A percentile compares a stretch with the other conserved stretches of the same genome.
Conservation (phyloP, 2,329 filamentous ascomycete species). For the Ambrosiella cleistominuta region DNA sequence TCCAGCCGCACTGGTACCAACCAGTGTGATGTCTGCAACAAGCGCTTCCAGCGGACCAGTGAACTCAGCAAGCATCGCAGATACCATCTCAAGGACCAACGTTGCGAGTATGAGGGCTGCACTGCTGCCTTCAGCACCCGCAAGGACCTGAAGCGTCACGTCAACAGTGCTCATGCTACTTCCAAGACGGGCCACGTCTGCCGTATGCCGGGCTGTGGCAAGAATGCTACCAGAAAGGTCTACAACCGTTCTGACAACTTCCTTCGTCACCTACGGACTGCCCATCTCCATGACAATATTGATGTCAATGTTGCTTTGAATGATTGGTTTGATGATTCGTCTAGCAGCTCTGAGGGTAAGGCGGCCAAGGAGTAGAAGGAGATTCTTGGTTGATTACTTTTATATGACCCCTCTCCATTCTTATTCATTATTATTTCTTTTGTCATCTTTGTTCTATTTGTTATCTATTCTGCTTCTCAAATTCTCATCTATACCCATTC, state of each 20-base stretch:
- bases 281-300: constrained; percentile 13
- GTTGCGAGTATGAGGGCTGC: constrained; percentile 14
- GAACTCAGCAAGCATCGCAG: constrained; percentile 15
- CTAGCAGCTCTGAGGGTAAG: neutral
- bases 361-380: neutral
- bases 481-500: neutral
- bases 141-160: constrained; percentile 18
- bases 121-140: constrained; percentile 16
- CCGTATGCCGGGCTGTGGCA: constrained; percentile 16
- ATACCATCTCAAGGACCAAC: constrained; percentile 16
- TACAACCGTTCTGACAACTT: constrained; percentile 19
- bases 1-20: constrained; percentile 5
- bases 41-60: constrained; percentile 9
- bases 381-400: neutral
- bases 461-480: neutral
- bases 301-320: constrained; percentile 8
- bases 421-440: neutral
- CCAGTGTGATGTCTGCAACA: constrained; percentile 11
- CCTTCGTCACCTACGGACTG: constrained; percentile 16
- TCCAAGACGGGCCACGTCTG: constrained; percentile 15
- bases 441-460: neutral
- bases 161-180: constrained; percentile 13
- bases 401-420: neutral
- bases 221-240: constrained; percentile 16
- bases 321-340: constrained; percentile 6